These are phyloP conservation scores for Stylosanthes scabra DNA, from an alignment of 331 rosid species.

Conservation along the genomic window DNA sequence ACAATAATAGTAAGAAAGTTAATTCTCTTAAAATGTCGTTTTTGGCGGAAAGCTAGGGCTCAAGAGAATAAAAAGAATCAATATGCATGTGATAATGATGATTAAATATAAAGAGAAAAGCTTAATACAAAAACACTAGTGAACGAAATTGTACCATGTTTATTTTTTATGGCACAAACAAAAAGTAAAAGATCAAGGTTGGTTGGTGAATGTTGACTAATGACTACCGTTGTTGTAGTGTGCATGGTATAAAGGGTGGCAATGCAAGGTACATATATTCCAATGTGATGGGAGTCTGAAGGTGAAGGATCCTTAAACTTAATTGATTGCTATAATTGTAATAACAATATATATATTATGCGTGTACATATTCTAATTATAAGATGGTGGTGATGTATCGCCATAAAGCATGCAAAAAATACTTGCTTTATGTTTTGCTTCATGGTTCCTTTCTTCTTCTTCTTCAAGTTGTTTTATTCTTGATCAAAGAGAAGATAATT, in stretches of 20 bases:
- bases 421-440: too few species aligned
- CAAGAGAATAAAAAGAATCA: constrained; percentile 2
- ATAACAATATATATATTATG: too few species aligned
- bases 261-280: constrained; percentile 9
- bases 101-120: not conserved
- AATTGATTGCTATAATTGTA: too few species aligned
- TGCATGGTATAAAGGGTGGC: not conserved
- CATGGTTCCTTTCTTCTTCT: too few species aligned
- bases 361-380: too few species aligned
- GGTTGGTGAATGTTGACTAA: constrained; percentile 20
- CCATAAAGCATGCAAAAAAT: too few species aligned
- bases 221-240: not conserved
- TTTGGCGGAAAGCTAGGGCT: constrained; percentile 44
- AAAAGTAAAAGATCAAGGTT: not conserved
- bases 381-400: too few species aligned
- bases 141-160: too few species aligned
- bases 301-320: not conserved
- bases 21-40: constrained; percentile 43
- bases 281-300: not conserved
- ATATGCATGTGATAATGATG: constrained; percentile 24
- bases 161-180: constrained; percentile 16
- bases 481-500: too few species aligned
- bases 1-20: constrained; percentile 12
- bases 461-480: too few species aligned
- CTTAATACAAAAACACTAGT: not conserved